Evolutionary conservation across 176 grass and related monocot species (phyloP), one percentile per base, ranked within the genome.

Genomic region (Bothriochloa decipiens): DNA sequence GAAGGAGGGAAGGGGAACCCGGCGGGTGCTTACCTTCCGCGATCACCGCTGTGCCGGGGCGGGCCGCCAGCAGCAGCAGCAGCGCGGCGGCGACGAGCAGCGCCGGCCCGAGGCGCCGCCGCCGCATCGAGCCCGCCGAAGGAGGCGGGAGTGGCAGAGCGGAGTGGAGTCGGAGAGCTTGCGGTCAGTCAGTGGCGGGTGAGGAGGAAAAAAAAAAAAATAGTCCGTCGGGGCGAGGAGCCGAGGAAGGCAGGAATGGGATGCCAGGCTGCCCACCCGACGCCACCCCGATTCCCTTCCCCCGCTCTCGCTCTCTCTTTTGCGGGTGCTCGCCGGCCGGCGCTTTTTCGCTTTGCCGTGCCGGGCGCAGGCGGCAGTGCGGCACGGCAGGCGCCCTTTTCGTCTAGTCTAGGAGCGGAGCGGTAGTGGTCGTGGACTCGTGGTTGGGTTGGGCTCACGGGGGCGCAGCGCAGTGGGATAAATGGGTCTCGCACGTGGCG

Each of bases 11-110:
- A 72, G 22, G 10, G 17, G 75, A 36, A 14, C 40, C 3, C 13
- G 45, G 16, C 6, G 69, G 62, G 74, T 2, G 77, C 40, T 80
- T 81, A 95, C 94, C 94, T 91, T 85, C 81, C 42, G 91, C 91
- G 73, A 96, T 82, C 77, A 72, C 88, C 65, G 88, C 74, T n/a
- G 79, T 76, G 46, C 80, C 4, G 36, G 42, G 41, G 81, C 80
- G 78, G 68, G 68, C 69, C 70, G 67, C 76, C 66, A 76, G 13
- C 18, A 86, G 18, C 18, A 86, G 18, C 18, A 86, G 61, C 53
- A 47, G 74, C 79, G 26, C 22, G 52, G 76, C 85, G 84, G 69
- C 23, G 35, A 80, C 16, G 32, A 42, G 53, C 20, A 39, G 49
- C 23, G 6, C 67, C 40, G 67, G 41, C 15, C 46, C 39, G 39